Evolutionary conservation across 306 rosid genomes (phyloP), one percentile per base, ranked within the genome.

Genomic region (Glycine latifolia): DNA sequence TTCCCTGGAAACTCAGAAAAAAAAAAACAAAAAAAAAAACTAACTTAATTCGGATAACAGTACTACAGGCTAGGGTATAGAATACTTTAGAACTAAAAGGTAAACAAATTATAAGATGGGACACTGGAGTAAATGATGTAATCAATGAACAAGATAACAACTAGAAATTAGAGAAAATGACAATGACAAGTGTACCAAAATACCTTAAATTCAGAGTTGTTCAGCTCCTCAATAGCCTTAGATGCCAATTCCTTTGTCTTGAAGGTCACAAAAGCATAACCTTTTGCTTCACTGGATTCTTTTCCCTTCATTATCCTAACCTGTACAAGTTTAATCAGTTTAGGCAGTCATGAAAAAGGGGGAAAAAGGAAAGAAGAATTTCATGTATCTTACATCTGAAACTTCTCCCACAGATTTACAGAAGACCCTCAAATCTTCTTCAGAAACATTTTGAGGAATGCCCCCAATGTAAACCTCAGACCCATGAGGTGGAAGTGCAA

Each of bases 401-500:
- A 91, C 91, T 82, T 92, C 92, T 61, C 97, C 97, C 9, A 92
- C 80, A 58, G 92, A 82, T 75, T 81, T 84, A 85, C 97, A 92
- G 77, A 89, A 89, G 49, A 17, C 81, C 81, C 59, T 91, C 84
- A 92, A 83, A 84, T 92, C 94, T 74, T 86, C 88, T 84, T 89
- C 90, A 66, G 92, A 84, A 74, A 84, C 84, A 3, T 82, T 84
- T 7, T 55, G 86, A 77, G 94, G 89, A 88, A 92, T 82, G 67
- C 93, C 92, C 70, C 94, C 95, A 82, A 92, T 80, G 85, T 89
- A 91, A 50, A 92, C 93, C 75, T 87, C 90, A 44, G 97, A 88
- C 1, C 94, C 97, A 79, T 92, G 93, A 15, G 93, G 92, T 56
- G 97, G 97, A 82, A 91, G 92, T 0, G 91, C 88, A 91, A 91